Base-by-base conservation (phyloP, 495 filamentous ascomycete genomes). In the Acidiella bohemica region DNA sequence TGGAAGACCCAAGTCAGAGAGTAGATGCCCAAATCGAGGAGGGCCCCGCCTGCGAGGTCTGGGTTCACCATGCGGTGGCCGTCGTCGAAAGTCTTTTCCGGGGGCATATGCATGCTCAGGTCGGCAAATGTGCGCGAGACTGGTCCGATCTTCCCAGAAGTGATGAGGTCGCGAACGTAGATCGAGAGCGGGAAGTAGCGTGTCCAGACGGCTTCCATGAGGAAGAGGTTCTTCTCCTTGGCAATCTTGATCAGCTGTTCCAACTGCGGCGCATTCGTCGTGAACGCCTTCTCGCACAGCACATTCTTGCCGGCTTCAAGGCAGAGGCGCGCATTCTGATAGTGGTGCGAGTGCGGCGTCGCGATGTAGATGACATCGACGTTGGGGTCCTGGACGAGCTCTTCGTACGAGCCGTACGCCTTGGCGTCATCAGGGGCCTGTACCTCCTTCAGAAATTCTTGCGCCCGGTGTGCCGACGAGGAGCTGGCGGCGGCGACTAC, bases 141-240 rank as follows among this genome's bases (percentile, higher is more conserved):
- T 30, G 75, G 72, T 6, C 88, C 87, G 47, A 95, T 78, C 39
- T 64, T 67, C 1, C 80, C 80, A 1, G 67, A 63, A 39, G 67
- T 60, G 39, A 92, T 77, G 50, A 84, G 51, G 37, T 84, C 68
- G 27, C 84, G 61, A 16, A 94, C 61, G 59, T 88, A 75, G 41
- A 81, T 71, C 47, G 74, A 80, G 4, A 88, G 58, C 1, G 88
- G 88, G 66, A 93, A 92, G 58, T 81, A 90, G 17, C 88, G 66
- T 27, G 87, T 95, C 88, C 90, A 95, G 10, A 95, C 51, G 13
- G 87, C 87, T 65, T 96, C 88, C 84, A 94, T 93, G 26, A 96
- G 59, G 64, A 95, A 94, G 16, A 94, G 54, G n/a, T 75, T 73
- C 70, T 92, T 93, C 51, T 72, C 65, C 51, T 64, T 70, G 0